Base-by-base conservation (phyloP, 441 rosid genomes). In the Gossypium armourianum region DNA sequence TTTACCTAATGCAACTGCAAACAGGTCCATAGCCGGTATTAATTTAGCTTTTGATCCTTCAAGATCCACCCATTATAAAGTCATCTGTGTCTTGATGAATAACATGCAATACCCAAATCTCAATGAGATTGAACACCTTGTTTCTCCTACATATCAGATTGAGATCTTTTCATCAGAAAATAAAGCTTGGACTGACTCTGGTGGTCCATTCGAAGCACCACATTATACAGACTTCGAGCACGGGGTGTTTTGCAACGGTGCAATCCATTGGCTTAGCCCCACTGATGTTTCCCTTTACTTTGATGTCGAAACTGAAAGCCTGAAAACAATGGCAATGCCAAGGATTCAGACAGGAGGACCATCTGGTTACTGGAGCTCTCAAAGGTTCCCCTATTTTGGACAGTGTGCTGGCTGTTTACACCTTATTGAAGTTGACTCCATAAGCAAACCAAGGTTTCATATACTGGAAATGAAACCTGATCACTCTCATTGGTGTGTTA, bases 11-110 rank as follows among this genome's bases (percentile, higher is more conserved):
- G 23, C 72, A 55, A 40, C 53, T 4, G 13, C 40, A 23, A 49
- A 49, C 57, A 66, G 70, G 43, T 66, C 70, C 3, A 21, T 65
- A 53, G 52, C 13, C 1, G 82, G 81, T 8, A 23, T 71, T 20
- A 62, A 6, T 53, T 59, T 80, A 12, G 83, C 83, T 28, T 78
- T 75, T 47, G 79, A 82, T 75, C 83, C 80, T 0, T 23, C 28
- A 0, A 81, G 64, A 59, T 79, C 85, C 1, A 79, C 72, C 23
- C 13, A 72, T 5, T 82, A 77, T 52, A 80, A 72, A 66, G 79
- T 78, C 12, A 66, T 66, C 1, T 49, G 58, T 24, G 55, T 80
- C 1, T 52, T 71, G 23, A 49, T 49, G 70, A 66, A 66, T 6
- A 49, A 49, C 23, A 49, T 23, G 58, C 57, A 49, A 13, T 15